A percentile compares a stretch with the other conserved stretches of the same genome.
These are phyloP conservation scores for Suillus alpinus DNA, from an alignment of 768 basidiomycete genomes.

Conservation along the genomic window DNA sequence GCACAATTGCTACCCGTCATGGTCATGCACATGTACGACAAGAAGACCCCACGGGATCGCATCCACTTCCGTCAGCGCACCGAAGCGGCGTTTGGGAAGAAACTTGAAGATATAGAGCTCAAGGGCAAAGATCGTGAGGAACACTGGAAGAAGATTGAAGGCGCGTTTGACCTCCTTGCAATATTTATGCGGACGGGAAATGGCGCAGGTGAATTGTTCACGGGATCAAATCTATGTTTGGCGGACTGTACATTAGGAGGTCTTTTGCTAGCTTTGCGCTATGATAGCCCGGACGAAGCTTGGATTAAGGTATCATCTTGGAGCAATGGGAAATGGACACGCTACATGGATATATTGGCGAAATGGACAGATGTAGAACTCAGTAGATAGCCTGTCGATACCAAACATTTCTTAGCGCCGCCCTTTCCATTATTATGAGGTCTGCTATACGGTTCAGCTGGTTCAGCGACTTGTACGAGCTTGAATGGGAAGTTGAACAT, in stretches of 20 bases:
- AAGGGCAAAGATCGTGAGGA: constrained; percentile 22
- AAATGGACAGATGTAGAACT: constrained; percentile 14
- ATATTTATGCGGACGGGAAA: constrained; percentile 7
- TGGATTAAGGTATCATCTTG: constrained; percentile 24
- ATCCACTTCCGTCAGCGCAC: constrained; percentile 13
- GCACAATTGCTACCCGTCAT: constrained; percentile 16
- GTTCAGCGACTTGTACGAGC: not conserved
- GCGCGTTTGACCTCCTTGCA: constrained; percentile 11
- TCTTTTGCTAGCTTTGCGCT: constrained; percentile 20
- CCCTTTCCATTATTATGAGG: not conserved
- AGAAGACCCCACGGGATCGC: constrained; percentile 19
- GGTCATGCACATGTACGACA: constrained; percentile 19
- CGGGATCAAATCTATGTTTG: constrained; percentile 19
- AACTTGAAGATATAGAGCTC: constrained; percentile 10
- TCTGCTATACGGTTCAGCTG: not conserved
- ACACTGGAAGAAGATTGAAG: constrained; percentile 21
- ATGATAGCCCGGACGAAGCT: constrained; percentile 25
- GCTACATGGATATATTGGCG: constrained; percentile 18
- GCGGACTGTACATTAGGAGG: constrained; percentile 28
- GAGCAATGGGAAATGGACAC: constrained; percentile 28
- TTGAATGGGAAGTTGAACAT: not conserved
- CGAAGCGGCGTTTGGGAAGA: constrained; percentile 12
- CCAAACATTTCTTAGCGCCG: not conserved
- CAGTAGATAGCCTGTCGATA: not conserved
- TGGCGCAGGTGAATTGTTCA: constrained; percentile 14